Conservation (phyloP, 805 yeast species). For the Cephaloascus fragrans region DNA sequence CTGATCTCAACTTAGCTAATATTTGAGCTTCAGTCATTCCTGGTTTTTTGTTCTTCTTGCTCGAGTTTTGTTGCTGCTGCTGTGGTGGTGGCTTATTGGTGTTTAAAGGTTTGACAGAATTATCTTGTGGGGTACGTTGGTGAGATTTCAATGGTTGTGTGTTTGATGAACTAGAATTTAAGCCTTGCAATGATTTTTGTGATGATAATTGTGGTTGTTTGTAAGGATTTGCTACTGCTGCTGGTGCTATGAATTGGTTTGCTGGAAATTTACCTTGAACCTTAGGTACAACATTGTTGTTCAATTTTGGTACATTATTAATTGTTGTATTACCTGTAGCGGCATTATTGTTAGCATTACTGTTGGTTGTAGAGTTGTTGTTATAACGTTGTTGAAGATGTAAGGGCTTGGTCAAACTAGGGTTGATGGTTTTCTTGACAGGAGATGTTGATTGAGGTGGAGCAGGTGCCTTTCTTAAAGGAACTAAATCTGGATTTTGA, state of each 20-base stretch:
- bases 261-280: conserved; percentile 2
- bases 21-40: conserved; percentile 75
- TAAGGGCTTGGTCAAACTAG: neutral
- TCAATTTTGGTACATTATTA: conserved; percentile 3
- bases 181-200: neutral
- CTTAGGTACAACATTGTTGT: conserved; percentile 3
- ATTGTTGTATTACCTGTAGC: neutral
- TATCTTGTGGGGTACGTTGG: conserved; percentile 13
- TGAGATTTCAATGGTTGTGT: neutral
- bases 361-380: neutral
- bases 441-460: conserved; percentile 27
- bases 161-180: conserved; percentile 1
- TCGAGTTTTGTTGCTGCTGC: conserved; percentile 9
- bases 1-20: conserved; percentile 70
- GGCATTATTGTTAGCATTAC: conserved; percentile 1
- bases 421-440: conserved; percentile 1
- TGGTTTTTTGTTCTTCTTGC: neutral
- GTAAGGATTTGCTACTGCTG: conserved; percentile 1
- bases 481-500: conserved; percentile 24
- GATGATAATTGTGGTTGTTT: neutral
- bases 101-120: conserved; percentile 22
- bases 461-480: conserved; percentile 47
- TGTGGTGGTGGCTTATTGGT: conserved; percentile 15
- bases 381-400: conserved; percentile 3
- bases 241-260: conserved; percentile 1